Conservation (phyloP, 2,329 filamentous ascomycete genomes). For the Aspergillus piperis region DNA sequence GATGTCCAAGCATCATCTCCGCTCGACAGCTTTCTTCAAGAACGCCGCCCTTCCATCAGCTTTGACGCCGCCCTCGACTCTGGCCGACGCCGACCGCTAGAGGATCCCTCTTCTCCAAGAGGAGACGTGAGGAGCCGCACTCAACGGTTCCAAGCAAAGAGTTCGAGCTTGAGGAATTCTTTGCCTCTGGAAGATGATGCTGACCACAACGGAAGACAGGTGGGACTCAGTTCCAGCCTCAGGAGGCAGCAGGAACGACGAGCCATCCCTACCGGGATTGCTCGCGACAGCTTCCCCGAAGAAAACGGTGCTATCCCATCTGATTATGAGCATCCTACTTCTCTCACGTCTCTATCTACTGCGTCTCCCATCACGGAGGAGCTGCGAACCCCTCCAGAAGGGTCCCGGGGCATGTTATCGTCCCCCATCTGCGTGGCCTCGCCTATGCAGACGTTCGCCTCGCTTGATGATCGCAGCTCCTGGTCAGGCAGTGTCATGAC, state of each 20-base stretch:
- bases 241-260: conserved; percentile 28
- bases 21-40: conserved; percentile 44
- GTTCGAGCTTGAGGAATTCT: conserved; percentile 38
- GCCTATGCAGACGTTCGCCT: conserved; percentile 39
- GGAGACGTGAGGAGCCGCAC: conserved; percentile 27
- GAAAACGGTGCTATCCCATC: conserved; percentile 23
- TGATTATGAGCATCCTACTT: conserved; percentile 42
- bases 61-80: conserved; percentile 47
- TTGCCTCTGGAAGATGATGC: conserved; percentile 37
- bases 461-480: conserved; percentile 43
- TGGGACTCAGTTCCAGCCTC: conserved; percentile 24
- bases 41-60: conserved; percentile 44
- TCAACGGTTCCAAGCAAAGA: conserved; percentile 33
- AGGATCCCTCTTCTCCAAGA: conserved; percentile 43
- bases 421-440: conserved; percentile 44
- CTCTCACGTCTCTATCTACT: conserved; percentile 48
- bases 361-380: conserved; percentile 45
- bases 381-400: conserved; percentile 44
- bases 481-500: conserved; percentile 39
- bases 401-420: conserved; percentile 35
- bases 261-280: conserved; percentile 28
- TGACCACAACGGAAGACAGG: conserved; percentile 17
- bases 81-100: conserved; percentile 39
- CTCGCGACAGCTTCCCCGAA: conserved; percentile 25
- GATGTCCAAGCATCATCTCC: conserved; percentile 39